Evolutionary conservation across 2,329 filamentous ascomycete genomes (phyloP).

Genomic region (Cadophora luteo-olivacea): DNA sequence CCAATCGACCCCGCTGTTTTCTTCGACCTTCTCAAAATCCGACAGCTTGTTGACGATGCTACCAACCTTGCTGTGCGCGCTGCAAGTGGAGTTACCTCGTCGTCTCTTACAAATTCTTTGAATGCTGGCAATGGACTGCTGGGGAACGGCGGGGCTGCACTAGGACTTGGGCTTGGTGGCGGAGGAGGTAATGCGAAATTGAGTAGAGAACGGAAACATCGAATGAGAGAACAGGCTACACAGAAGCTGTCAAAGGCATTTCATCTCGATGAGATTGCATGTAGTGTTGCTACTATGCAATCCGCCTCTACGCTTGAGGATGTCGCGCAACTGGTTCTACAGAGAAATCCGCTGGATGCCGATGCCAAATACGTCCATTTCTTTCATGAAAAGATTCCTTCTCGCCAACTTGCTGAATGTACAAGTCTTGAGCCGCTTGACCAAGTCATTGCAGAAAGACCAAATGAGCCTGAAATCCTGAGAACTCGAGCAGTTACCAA

Average conservation of each 20-base stretch:
- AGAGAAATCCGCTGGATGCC: constrained; percentile 68
- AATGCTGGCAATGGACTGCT: constrained; percentile 58
- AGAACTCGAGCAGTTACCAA: constrained; percentile 77
- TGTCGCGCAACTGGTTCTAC: constrained; percentile 74
- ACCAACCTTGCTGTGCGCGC: constrained; percentile 79
- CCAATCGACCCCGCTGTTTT: constrained; percentile 82
- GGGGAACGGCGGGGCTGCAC: constrained; percentile 54
- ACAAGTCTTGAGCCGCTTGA: constrained; percentile 72
- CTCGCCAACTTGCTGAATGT: constrained; percentile 72
- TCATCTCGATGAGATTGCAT: constrained; percentile 81
- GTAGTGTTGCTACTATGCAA: constrained; percentile 85
- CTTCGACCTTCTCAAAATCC: constrained; percentile 85
- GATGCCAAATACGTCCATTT: constrained; percentile 91
- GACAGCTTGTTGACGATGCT: constrained; percentile 79
- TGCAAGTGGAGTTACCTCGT: constrained; percentile 73
- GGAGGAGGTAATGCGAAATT: constrained; percentile 68
- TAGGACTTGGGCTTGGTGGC: constrained; percentile 62
- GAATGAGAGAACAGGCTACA: constrained; percentile 81
- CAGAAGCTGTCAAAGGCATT: constrained; percentile 81
- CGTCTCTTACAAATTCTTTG: constrained; percentile 62
- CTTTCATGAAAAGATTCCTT: constrained; percentile 89
- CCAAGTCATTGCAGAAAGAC: constrained; percentile 69
- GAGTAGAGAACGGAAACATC: constrained; percentile 77
- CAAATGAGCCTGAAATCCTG: constrained; percentile 69
- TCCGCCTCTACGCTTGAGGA: constrained; percentile 78